These are phyloP conservation scores for Berberis thunbergii DNA, from an alignment of 164 flowering plant genomes.

Conservation along the genomic window DNA sequence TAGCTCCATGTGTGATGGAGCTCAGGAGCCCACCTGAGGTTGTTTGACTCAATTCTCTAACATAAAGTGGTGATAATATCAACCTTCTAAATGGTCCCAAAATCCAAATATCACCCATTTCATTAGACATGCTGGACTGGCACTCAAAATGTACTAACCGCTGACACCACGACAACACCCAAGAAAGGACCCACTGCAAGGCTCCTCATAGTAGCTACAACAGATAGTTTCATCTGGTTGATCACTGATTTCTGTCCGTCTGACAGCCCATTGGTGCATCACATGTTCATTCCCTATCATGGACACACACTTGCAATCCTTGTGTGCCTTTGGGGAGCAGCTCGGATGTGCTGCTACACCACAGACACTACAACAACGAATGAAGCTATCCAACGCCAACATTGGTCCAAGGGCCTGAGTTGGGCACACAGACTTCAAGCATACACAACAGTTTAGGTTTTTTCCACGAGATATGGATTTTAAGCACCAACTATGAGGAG, in stretches of 20 bases:
- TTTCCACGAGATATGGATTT: constrained; percentile 74
- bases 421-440: constrained; percentile 67
- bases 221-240: constrained; percentile 70
- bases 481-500: constrained; percentile 66
- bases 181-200: constrained; percentile 81
- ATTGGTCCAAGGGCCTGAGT: constrained; percentile 75
- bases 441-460: constrained; percentile 82
- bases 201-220: constrained; percentile 90
- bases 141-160: constrained; percentile 93
- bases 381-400: constrained; percentile 57
- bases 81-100: constrained; percentile 78
- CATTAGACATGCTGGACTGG: constrained; percentile 58
- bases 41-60: constrained; percentile 49
- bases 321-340: constrained; percentile 68
- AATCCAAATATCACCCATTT: constrained; percentile 87
- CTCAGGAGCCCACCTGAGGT: constrained; percentile 65
- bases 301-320: constrained; percentile 92
- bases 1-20: constrained; percentile 93
- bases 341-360: constrained; percentile 78
- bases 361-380: constrained; percentile 65
- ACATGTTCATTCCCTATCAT: constrained; percentile 69
- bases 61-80: constrained; percentile 79
- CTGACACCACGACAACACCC: constrained; percentile 99
- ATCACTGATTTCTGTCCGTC: constrained; percentile 80
- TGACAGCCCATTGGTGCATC: constrained; percentile 90